Conservation (phyloP, 805 yeast genomes). For the Cyberlindnera japonica region DNA sequence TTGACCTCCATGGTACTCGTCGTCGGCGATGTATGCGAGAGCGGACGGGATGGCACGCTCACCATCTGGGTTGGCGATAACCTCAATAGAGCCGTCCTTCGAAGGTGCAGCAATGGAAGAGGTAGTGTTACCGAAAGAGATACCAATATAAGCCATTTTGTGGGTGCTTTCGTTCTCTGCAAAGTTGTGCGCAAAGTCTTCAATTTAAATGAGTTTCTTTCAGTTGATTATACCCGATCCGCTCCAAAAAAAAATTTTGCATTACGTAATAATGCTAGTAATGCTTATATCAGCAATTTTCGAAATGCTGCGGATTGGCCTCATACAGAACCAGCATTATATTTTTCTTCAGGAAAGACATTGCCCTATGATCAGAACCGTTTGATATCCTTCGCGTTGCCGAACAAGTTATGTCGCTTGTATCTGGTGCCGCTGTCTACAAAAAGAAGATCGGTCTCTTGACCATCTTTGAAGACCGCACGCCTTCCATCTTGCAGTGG, state of each 20-base stretch:
- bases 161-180: neutral
- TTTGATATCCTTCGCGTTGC: neutral
- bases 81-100: constrained; percentile 88
- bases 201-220: too few species aligned
- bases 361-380: too few species aligned
- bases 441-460: constrained; percentile 56
- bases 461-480: constrained; percentile 49
- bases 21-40: constrained; percentile 86
- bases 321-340: too few species aligned
- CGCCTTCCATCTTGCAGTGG: constrained; percentile 57
- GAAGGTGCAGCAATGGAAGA: constrained; percentile 89
- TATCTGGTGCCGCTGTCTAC: constrained; percentile 51
- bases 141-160: constrained; percentile 66
- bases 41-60: constrained; percentile 95
- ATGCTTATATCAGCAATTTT: too few species aligned
- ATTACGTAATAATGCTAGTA: too few species aligned
- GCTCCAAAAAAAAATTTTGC: too few species aligned
- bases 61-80: constrained; percentile 98
- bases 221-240: too few species aligned
- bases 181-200: too few species aligned
- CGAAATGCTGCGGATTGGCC: too few species aligned
- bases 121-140: constrained; percentile 94
- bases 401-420: constrained; percentile 25
- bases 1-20: constrained; percentile 97
- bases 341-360: too few species aligned